Base-by-base conservation (phyloP, 2,329 filamentous ascomycete genomes). In the Colletotrichum sp. region DNA sequence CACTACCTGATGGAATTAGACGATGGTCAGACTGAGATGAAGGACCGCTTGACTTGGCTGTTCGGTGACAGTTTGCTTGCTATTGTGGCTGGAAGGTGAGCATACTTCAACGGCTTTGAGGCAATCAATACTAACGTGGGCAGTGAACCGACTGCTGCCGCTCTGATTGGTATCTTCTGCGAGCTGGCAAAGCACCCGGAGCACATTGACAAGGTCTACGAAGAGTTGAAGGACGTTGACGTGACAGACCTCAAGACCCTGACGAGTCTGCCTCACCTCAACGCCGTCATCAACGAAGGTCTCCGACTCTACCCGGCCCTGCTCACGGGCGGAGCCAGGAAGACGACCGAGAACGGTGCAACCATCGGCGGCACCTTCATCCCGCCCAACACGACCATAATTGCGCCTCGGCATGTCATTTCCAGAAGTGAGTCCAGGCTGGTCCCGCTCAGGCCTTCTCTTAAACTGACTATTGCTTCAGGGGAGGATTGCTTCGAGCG, bases 401-500 rank as follows among this genome's bases (percentile, higher is more conserved):
- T 76, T 57, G 73, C 73, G 34, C 79, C 79, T 13, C 74, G 75
- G 5, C 80, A 79, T 39, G 77, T 79, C 8, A 78, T 81, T 11
- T 61, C 69, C 1, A 71, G 81, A 70, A 76, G 71, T 93, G 89
- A 19, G 83, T 76, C 6, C 8, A 7, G 29, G 27, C 5, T 29
- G n/a, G n/a, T 22, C 13, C 22, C 15, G 32, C 32, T 30, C 39
- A 70, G 36, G n/a, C 57, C 55, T 52, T 55, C 39, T n/a, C 13
- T 27, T 30, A 12, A 52, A 49, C 25, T 63, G 27, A 75, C 29
- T 29, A 13, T 3, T 11, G 4, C 29, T 72, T 65, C 39, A 80
- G 81, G 78, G 30, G 82, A 75, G 34, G 80, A 82, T 59, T 81
- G 78, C 30, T 85, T 84, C 73, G 80, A 77, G 44, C 64, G 68